Percentiles rank a stretch among this genome's conserved stretches.
Evolutionary conservation across 805 yeast species (phyloP).

Genomic region (Metschnikowia lachancei): DNA sequence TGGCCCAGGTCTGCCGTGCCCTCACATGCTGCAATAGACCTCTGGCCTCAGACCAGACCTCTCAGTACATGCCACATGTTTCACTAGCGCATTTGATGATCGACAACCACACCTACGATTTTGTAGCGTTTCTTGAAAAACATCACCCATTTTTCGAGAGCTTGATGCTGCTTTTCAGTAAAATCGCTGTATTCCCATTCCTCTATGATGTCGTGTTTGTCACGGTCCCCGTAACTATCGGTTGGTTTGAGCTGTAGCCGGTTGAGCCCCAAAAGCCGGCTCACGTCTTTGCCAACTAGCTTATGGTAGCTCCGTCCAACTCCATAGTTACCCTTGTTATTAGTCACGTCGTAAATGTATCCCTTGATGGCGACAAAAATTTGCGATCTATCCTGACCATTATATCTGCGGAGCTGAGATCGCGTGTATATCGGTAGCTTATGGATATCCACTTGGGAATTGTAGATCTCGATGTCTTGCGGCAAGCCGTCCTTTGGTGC

Average conservation of each 20-base stretch:
- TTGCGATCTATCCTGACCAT: constrained; percentile 32
- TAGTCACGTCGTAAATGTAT: constrained; percentile 71
- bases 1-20: too few relatives aligned
- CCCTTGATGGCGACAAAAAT: constrained; percentile 78
- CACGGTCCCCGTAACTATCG: constrained; percentile 26
- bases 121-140: constrained; percentile 51
- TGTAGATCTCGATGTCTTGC: constrained; percentile 28
- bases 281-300: constrained; percentile 74
- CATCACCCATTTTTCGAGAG: constrained; percentile 72
- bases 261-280: constrained; percentile 72
- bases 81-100: constrained; percentile 21
- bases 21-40: too few relatives aligned
- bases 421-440: constrained; percentile 35
- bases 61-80: neutral
- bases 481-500: constrained; percentile 4
- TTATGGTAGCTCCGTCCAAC: constrained; percentile 71
- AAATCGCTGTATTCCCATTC: constrained; percentile 51
- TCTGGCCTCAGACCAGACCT: neutral
- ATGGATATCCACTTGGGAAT: constrained; percentile 29
- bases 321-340: constrained; percentile 67
- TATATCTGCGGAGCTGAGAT: constrained; percentile 30
- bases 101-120: constrained; percentile 38
- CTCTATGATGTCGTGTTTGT: constrained; percentile 21
- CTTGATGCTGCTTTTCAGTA: constrained; percentile 56
- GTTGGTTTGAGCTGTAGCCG: constrained; percentile 27